phyloP scores from a whole-genome alignment of 495 filamentous ascomycete species.

The Letharia columbiana region DNA sequence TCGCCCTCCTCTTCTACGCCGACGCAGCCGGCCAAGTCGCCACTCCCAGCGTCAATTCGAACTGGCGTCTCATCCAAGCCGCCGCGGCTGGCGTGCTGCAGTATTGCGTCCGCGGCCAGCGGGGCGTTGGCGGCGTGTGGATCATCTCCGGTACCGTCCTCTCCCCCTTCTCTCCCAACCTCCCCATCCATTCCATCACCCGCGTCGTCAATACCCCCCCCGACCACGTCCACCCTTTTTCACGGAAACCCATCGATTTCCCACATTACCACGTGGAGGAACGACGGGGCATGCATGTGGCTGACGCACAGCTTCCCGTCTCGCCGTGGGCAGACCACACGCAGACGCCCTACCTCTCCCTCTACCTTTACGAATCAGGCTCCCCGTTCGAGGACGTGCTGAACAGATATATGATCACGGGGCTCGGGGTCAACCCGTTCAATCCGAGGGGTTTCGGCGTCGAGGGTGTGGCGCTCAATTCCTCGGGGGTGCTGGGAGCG shows the following conservation, averaged over 20 bases:
- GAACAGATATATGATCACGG: conserved; percentile 6
- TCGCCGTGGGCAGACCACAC: background rate
- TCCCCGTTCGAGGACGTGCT: conserved; percentile 9
- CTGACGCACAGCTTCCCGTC: no score
- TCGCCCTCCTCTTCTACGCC: conserved; percentile 11
- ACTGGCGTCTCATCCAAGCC: background rate
- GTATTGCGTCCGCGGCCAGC: background rate
- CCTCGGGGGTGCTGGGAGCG: background rate
- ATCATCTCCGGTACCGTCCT: background rate
- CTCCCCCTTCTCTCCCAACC: background rate
- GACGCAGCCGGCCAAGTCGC: conserved; percentile 6
- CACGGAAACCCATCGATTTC: no score
- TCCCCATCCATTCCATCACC: background rate
- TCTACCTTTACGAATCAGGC: conserved; percentile 3
- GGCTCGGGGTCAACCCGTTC: conserved; percentile 3
- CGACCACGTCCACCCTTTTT: no score
- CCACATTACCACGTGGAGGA: no score
- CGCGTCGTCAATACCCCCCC: no score
- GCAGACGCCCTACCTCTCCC: background rate
- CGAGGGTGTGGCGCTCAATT: background rate
- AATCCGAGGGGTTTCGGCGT: background rate
- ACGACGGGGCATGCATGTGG: no score
- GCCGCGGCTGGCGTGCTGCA: background rate
- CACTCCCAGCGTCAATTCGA: background rate
- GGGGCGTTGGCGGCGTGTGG: conserved; percentile 3